Conservation (phyloP, 768 basidiomycete genomes). For the Mrakia frigida region DNA sequence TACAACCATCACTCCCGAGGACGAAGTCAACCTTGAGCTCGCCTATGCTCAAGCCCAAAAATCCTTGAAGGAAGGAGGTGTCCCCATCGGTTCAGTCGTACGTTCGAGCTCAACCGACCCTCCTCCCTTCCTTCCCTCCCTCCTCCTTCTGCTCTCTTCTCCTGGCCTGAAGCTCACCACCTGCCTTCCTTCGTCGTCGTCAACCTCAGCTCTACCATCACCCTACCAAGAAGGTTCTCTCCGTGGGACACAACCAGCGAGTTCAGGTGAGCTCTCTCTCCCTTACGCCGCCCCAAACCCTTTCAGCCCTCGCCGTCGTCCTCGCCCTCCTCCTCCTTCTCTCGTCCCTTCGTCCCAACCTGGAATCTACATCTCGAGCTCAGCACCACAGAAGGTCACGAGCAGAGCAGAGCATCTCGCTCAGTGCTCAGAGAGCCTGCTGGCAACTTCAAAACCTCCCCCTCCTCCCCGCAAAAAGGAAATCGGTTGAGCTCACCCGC, state of each 20-base stretch:
- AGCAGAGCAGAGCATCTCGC: too few relatives aligned
- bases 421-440: too few relatives aligned
- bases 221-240: constrained; percentile 27
- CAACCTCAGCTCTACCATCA: constrained; percentile 32
- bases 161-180: neutral
- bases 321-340: neutral
- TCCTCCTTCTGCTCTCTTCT: neutral
- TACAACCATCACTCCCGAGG: constrained; percentile 19
- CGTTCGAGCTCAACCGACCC: neutral
- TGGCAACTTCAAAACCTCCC: too few relatives aligned
- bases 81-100: constrained; percentile 27
- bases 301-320: neutral
- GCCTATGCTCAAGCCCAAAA: constrained; percentile 11
- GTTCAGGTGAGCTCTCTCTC: constrained; percentile 17
- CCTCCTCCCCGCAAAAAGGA: too few relatives aligned
- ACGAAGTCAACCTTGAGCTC: constrained; percentile 17
- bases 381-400: too few relatives aligned
- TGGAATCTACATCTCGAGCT: too few relatives aligned
- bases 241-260: constrained; percentile 31
- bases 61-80: constrained; percentile 6
- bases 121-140: neutral
- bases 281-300: neutral
- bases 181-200: neutral
- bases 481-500: too few relatives aligned
- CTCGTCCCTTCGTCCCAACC: too few relatives aligned